A percentile compares a stretch with the other conserved stretches of the same genome.
Conservation (phyloP, 2,329 filamentous ascomycete genomes). For the Fusarium lyarnte region DNA sequence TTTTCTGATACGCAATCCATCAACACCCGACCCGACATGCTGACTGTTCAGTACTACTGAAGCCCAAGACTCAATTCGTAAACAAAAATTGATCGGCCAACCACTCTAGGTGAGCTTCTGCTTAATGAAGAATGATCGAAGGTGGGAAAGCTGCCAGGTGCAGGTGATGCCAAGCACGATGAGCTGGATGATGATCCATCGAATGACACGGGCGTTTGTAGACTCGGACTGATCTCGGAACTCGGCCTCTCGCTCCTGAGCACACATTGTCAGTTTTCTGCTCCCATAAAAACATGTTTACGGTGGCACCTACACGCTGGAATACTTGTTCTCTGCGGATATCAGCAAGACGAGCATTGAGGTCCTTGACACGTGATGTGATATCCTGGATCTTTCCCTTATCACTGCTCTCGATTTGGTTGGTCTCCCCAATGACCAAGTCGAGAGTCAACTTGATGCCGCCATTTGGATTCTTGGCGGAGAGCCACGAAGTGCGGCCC, state of each 20-base stretch:
- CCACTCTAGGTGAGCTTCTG: constrained; percentile 88
- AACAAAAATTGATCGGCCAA: constrained; percentile 1
- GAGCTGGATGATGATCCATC: constrained; percentile 93
- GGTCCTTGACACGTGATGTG: constrained; percentile 85
- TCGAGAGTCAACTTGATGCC: constrained; percentile 88
- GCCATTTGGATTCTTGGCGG: constrained; percentile 70
- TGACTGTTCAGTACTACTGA: not conserved
- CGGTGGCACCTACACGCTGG: constrained; percentile 74
- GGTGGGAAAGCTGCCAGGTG: constrained; percentile 95
- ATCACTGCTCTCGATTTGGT: constrained; percentile 90
- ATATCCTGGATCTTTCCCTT: constrained; percentile 94
- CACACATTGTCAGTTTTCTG: constrained; percentile 11
- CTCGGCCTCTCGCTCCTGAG: constrained; percentile 92
- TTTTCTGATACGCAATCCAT: constrained; percentile 8
- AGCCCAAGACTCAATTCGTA: constrained; percentile 8
- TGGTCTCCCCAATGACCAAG: constrained; percentile 93
- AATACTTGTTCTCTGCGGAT: constrained; percentile 96
- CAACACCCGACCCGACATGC: constrained; percentile 18
- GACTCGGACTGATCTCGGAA: constrained; percentile 97
- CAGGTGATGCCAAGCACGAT: constrained; percentile 86
- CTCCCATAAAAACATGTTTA: not conserved
- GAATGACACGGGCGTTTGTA: constrained; percentile 89
- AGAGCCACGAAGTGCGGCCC: constrained; percentile 77
- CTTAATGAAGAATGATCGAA: constrained; percentile 99
- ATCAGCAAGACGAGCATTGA: constrained; percentile 87